A percentile compares a stretch with the other conserved stretches of the same genome.
Conservation (phyloP, 2,329 filamentous ascomycete species). For the Diaporthe vaccinii region DNA sequence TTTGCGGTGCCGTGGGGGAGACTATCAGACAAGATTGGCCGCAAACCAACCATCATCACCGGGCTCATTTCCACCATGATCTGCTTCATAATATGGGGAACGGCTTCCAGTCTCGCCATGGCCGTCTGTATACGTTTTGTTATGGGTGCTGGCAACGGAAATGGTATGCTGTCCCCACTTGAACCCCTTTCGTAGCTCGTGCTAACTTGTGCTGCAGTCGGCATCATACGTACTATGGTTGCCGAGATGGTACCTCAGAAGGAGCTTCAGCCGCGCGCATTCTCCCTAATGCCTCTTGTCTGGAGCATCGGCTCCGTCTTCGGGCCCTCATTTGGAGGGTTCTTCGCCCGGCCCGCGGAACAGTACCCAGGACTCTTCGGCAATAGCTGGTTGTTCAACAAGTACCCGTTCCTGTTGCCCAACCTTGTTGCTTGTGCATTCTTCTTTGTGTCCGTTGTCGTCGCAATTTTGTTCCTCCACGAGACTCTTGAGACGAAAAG, state of each 20-base stretch:
- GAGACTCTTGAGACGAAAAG: conserved; percentile 86
- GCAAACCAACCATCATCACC: conserved; percentile 84
- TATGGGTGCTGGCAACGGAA: conserved; percentile 89
- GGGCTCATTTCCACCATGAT: conserved; percentile 85
- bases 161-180: conserved; percentile 63
- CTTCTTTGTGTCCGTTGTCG: conserved; percentile 82
- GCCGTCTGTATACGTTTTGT: conserved; percentile 82
- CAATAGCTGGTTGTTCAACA: conserved; percentile 74
- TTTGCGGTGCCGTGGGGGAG: conserved; percentile 83
- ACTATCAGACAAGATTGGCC: conserved; percentile 82
- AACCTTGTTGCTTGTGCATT: conserved; percentile 83
- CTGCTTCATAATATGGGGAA: conserved; percentile 85
- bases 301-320: conserved; percentile 92
- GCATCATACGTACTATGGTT: conserved; percentile 92
- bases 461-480: conserved; percentile 83
- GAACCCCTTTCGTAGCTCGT: conserved; percentile 39
- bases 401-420: conserved; percentile 86
- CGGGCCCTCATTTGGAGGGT: conserved; percentile 88
- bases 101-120: conserved; percentile 84
- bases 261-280: conserved; percentile 88
- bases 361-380: conserved; percentile 81
- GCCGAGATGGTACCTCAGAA: conserved; percentile 92
- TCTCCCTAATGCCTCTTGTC: conserved; percentile 91
- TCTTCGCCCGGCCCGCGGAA: conserved; percentile 83
- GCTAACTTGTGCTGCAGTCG: conserved; percentile 66